Conservation (phyloP, 768 basidiomycete species). For the Mycena metata region DNA sequence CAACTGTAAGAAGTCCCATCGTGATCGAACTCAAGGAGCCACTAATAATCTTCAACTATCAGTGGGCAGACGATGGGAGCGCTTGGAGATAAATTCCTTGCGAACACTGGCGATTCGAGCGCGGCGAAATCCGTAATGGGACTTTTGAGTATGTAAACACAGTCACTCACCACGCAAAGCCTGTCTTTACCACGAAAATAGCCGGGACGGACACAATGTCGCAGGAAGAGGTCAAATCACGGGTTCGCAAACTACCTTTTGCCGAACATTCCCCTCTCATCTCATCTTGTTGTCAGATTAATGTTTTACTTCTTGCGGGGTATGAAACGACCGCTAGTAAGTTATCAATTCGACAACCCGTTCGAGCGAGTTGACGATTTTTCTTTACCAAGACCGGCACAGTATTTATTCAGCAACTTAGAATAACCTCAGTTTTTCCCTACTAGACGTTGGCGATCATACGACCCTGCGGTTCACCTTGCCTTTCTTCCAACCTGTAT, state of each 20-base stretch:
- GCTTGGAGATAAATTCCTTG: constrained; percentile 11
- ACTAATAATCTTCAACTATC: no score
- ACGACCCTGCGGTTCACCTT: no score
- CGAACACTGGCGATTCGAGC: background rate
- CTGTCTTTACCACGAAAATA: background rate
- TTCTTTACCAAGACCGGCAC: no score
- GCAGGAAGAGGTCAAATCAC: constrained; percentile 15
- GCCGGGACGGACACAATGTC: background rate
- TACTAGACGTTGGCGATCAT: no score
- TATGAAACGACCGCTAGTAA: constrained; percentile 26
- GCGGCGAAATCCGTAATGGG: constrained; percentile 16
- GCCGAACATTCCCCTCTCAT: background rate
- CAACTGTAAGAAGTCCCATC: no score
- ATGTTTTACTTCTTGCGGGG: constrained; percentile 14
- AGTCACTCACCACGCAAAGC: background rate
- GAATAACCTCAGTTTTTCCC: no score
- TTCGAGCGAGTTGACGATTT: background rate
- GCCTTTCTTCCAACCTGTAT: no score
- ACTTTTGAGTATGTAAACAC: constrained; percentile 2
- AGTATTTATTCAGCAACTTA: no score
- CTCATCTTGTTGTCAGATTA: constrained; percentile 2
- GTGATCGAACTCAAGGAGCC: no score
- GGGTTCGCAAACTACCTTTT: background rate
- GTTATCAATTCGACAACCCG: background rate
- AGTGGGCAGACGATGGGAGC: constrained; percentile 18